phyloP scores from a whole-genome alignment of 106 monocot genomes.

The Allium cepa region DNA sequence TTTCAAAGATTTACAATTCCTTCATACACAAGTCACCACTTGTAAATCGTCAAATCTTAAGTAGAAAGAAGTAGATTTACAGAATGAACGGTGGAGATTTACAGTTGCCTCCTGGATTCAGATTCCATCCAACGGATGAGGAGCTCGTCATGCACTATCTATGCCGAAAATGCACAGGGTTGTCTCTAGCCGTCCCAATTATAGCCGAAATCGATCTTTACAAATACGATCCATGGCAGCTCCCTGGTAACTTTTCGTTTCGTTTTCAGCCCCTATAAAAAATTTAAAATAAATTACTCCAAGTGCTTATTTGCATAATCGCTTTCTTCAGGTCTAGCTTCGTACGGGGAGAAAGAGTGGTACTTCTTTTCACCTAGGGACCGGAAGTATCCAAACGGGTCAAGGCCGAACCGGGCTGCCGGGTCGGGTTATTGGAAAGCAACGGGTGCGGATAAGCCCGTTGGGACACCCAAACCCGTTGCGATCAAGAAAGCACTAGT shows the following conservation, averaged over 20 bases:
- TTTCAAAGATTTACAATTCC: neutral
- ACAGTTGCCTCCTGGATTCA: conserved; percentile 69
- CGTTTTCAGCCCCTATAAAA: neutral
- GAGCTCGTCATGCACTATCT: conserved; percentile 88
- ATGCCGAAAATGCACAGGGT: conserved; percentile 47
- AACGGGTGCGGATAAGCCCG: conserved; percentile 83
- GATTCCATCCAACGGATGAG: conserved; percentile 87
- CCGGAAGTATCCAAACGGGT: conserved; percentile 89
- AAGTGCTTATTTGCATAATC: neutral
- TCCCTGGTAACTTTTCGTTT: conserved; percentile 24
- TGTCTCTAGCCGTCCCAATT: conserved; percentile 34
- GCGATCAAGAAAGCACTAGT: conserved; percentile 87
- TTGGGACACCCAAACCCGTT: conserved; percentile 58
- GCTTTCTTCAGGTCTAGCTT: conserved; percentile 32
- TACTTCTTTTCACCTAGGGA: conserved; percentile 86
- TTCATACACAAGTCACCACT: neutral
- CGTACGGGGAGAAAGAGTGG: conserved; percentile 84
- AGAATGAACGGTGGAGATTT: conserved; percentile 36
- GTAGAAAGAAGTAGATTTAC: neutral
- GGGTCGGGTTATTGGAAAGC: conserved; percentile 93
- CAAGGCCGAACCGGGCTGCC: conserved; percentile 83
- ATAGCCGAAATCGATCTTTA: conserved; percentile 42
- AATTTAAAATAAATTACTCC: neutral
- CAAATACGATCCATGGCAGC: conserved; percentile 31
- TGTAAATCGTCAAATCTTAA: neutral